Conservation (phyloP, 495 filamentous ascomycete genomes). For the Penicillium lagena region DNA sequence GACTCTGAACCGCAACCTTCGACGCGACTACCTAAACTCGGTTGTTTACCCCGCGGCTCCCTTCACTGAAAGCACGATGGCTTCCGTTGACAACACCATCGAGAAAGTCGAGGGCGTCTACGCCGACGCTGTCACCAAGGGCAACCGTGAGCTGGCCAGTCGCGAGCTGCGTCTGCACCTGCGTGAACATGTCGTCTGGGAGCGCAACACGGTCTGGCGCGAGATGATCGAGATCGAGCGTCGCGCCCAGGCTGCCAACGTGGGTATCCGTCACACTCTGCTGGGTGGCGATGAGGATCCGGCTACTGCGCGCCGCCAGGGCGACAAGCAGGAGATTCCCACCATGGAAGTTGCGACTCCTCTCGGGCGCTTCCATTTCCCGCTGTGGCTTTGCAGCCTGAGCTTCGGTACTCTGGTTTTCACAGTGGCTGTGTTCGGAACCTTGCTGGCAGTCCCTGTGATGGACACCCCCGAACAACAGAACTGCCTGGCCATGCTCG, state of each 20-base stretch:
- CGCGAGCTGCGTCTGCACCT: slow-evolving; percentile 87
- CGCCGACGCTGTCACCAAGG: slow-evolving; percentile 71
- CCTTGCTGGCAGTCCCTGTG: slow-evolving; percentile 66
- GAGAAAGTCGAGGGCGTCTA: slow-evolving; percentile 70
- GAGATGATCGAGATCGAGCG: slow-evolving; percentile 98
- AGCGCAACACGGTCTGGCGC: slow-evolving; percentile 96
- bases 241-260: slow-evolving; percentile 89
- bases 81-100: slow-evolving; percentile 64
- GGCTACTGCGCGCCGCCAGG: slow-evolving; percentile 66
- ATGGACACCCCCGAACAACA: slow-evolving; percentile 85
- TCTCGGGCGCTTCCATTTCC: slow-evolving; percentile 66
- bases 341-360: slow-evolving; percentile 73
- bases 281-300: slow-evolving; percentile 70
- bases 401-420: slow-evolving; percentile 71
- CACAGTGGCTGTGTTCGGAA: slow-evolving; percentile 65
- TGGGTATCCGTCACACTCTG: slow-evolving; percentile 73
- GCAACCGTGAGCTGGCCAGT: slow-evolving; percentile 64
- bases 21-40: slow-evolving; percentile 65
- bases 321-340: slow-evolving; percentile 62
- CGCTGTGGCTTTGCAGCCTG: slow-evolving; percentile 74
- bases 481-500: slow-evolving; percentile 88
- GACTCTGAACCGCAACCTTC: slow-evolving; percentile 74
- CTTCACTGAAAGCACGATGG: slow-evolving; percentile 66
- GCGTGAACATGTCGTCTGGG: slow-evolving; percentile 97
- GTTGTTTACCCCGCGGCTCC: slow-evolving; percentile 67